Evolutionary conservation across 495 filamentous ascomycete species (phyloP).

Genomic region (Xanthoparmelia taractica): DNA sequence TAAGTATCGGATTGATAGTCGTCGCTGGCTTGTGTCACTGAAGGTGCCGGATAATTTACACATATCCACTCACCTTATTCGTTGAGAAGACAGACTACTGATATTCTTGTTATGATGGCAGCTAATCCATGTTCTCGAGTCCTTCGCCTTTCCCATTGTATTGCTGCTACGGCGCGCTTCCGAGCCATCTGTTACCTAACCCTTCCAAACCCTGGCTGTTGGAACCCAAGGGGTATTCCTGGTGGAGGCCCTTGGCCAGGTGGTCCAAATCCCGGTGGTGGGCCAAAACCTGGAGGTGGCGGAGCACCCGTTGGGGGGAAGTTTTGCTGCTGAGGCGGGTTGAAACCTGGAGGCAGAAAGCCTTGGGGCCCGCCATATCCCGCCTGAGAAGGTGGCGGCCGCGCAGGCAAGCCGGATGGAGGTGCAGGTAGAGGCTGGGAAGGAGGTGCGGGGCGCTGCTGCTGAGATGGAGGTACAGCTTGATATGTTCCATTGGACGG

Average conservation of each 20-base stretch:
- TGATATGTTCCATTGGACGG: constrained; percentile 35
- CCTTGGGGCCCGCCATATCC: constrained; percentile 71
- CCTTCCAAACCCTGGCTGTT: constrained; percentile 41
- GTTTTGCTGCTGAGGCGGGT: constrained; percentile 37
- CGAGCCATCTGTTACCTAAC: constrained; percentile 31
- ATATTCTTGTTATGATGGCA: background rate
- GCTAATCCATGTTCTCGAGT: background rate
- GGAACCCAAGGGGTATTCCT: constrained; percentile 44
- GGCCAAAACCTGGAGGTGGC: constrained; percentile 49
- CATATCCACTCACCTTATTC: background rate
- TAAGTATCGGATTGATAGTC: background rate
- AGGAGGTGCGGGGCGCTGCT: constrained; percentile 37
- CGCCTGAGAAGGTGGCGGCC: constrained; percentile 69
- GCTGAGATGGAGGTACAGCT: constrained; percentile 35
- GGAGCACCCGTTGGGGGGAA: constrained; percentile 37
- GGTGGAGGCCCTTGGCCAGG: constrained; percentile 36
- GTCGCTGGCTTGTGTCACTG: constrained; percentile 2
- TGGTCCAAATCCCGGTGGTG: constrained; percentile 46
- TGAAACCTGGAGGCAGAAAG: constrained; percentile 53
- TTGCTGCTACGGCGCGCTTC: background rate
- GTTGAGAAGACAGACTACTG: background rate
- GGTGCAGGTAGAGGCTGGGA: constrained; percentile 50
- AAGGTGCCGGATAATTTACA: background rate
- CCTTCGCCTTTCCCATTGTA: background rate
- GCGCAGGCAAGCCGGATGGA: constrained; percentile 68